Evolutionary conservation across 495 filamentous ascomycete genomes (phyloP).

Genomic region (Symbiotaphrina buchneri): DNA sequence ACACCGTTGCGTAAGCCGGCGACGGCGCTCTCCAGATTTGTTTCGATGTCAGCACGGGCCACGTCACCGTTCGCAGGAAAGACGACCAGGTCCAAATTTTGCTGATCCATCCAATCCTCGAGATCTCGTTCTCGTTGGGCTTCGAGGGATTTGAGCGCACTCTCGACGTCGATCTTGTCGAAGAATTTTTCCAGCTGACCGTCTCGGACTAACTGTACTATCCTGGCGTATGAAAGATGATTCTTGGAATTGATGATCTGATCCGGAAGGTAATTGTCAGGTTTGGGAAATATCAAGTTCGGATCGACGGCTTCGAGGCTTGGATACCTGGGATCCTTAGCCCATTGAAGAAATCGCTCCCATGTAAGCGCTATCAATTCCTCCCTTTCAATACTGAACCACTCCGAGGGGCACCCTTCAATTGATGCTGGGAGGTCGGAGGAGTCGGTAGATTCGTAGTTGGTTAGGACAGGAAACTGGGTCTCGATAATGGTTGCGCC

Average conservation of each 20-base stretch:
- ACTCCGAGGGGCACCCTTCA: slow-evolving; percentile 8
- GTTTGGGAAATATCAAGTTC: slow-evolving; percentile 9
- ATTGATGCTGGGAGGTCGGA: slow-evolving; percentile 7
- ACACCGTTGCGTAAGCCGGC: slow-evolving; percentile 12
- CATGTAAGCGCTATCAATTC: slow-evolving; percentile 12
- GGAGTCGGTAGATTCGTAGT: no score
- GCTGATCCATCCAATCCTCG: slow-evolving; percentile 12
- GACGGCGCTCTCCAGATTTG: slow-evolving; percentile 7
- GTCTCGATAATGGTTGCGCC: slow-evolving; percentile 13
- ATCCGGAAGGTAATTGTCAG: slow-evolving; percentile 8
- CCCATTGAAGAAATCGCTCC: slow-evolving; percentile 13
- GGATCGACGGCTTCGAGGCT: slow-evolving; percentile 9
- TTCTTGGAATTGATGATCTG: no score
- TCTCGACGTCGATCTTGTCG: slow-evolving; percentile 6
- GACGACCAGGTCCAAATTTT: slow-evolving; percentile 9
- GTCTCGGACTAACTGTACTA: no score
- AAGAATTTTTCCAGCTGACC: slow-evolving; percentile 6
- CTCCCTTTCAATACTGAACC: slow-evolving; percentile 11
- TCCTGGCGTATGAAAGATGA: no score
- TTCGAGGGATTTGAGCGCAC: slow-evolving; percentile 11
- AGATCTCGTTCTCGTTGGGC: slow-evolving; percentile 11
- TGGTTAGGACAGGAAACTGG: slow-evolving; percentile 14
- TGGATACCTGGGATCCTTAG: slow-evolving; percentile 7
- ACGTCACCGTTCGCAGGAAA: slow-evolving; percentile 14
- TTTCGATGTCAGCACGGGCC: slow-evolving; percentile 11